These are phyloP conservation scores for Leccinum obscurum DNA, from an alignment of 768 basidiomycete species.

Conservation along the genomic window DNA sequence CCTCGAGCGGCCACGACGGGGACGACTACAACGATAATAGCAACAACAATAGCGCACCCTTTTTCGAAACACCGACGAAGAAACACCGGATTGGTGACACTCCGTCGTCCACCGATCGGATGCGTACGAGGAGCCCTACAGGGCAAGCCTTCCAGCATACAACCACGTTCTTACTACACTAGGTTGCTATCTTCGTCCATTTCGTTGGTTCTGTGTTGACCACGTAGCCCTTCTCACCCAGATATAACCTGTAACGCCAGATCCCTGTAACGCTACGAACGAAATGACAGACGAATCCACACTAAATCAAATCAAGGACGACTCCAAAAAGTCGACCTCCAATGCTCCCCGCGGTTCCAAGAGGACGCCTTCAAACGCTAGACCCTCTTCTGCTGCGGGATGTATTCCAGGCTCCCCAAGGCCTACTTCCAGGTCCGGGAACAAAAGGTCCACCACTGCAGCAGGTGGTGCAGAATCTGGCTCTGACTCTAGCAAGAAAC, in stretches of 20 bases:
- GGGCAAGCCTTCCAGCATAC: slow-evolving; percentile 71
- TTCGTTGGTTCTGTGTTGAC: slow-evolving; percentile 16
- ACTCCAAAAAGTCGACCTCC: slow-evolving; percentile 56
- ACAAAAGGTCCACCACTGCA: slow-evolving; percentile 51
- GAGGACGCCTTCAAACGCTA: slow-evolving; percentile 51
- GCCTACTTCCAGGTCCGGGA: slow-evolving; percentile 66
- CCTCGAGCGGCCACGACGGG: slow-evolving; percentile 19
- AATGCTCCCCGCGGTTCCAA: slow-evolving; percentile 57
- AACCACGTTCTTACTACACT: slow-evolving; percentile 41
- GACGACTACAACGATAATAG: not conserved
- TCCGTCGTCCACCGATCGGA: slow-evolving; percentile 9
- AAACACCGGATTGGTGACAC: slow-evolving; percentile 33
- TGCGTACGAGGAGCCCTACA: slow-evolving; percentile 58
- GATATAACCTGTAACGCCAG: slow-evolving; percentile 36
- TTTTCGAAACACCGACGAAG: slow-evolving; percentile 46
- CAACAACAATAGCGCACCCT: slow-evolving; percentile 7
- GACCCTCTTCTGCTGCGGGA: slow-evolving; percentile 43
- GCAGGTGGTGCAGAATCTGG: slow-evolving; percentile 59
- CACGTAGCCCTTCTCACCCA: slow-evolving; percentile 37
- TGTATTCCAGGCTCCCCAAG: slow-evolving; percentile 46
- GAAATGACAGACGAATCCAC: slow-evolving; percentile 84
- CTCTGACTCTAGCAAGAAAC: slow-evolving; percentile 70
- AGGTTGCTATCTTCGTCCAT: slow-evolving; percentile 37
- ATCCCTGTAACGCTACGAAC: slow-evolving; percentile 63
- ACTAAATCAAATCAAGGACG: slow-evolving; percentile 56